phyloP scores from a whole-genome alignment of 306 rosid genomes.

The Dicorynia guianensis region DNA sequence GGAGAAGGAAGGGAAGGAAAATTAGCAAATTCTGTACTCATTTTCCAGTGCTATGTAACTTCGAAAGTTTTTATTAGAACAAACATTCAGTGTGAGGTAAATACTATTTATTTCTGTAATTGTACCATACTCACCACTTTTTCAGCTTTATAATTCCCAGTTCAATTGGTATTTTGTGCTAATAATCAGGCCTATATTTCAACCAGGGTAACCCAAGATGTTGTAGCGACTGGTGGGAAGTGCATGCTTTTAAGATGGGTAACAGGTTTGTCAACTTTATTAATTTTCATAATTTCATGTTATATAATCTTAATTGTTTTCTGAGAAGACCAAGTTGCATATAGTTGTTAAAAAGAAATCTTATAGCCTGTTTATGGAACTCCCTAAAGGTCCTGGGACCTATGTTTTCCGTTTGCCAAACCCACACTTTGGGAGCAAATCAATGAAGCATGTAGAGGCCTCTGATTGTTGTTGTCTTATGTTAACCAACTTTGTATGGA shows the following conservation, averaged over 20 bases:
- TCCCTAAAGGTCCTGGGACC: too few species aligned
- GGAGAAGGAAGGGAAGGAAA: background rate
- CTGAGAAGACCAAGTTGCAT: background rate
- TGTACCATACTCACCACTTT: background rate
- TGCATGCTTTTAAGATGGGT: slow-evolving; percentile 89
- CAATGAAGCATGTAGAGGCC: background rate
- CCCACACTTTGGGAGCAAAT: too few species aligned
- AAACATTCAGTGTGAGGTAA: background rate
- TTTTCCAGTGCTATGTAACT: background rate
- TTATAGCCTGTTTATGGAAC: too few species aligned
- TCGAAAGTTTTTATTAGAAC: too few species aligned
- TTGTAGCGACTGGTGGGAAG: slow-evolving; percentile 92
- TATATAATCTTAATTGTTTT: background rate
- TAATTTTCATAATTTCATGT: too few species aligned
- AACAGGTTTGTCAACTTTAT: slow-evolving; percentile 59
- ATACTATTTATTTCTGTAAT: background rate
- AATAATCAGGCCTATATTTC: slow-evolving; percentile 14
- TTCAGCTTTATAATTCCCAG: background rate
- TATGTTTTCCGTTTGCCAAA: too few species aligned
- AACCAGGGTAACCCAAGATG: slow-evolving; percentile 95
- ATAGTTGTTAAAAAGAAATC: background rate
- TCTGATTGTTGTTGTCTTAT: background rate
- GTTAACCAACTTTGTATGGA: too few species aligned
- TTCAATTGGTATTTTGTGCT: slow-evolving; percentile 27
- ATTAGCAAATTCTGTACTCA: background rate